Base-by-base conservation (phyloP, 768 basidiomycete species). In the Tulasnella calospora region DNA sequence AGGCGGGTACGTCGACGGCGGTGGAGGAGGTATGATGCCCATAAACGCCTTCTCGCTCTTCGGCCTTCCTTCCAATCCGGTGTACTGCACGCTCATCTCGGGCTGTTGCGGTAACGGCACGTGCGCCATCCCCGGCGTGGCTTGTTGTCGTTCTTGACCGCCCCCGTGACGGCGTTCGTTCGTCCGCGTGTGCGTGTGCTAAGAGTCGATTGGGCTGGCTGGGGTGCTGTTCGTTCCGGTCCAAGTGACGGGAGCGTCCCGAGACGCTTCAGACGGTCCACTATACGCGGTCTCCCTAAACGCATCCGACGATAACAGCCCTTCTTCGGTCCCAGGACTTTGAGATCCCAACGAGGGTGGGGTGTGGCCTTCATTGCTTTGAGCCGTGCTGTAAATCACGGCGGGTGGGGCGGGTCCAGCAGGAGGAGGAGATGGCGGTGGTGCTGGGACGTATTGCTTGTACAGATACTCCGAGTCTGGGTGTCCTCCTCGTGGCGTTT, bases 381-480 rank as follows among this genome's bases (percentile, higher is more conserved):
- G 71, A 4, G 73, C 47, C 15, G 73, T 55, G 23, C 73, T 44
- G 73, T 74, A 46, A n/a, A 75, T 75, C 74, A 47, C n/a, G 17
- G 74, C 74, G 17, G 44, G 3, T 27, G 30, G 9, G 21, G 44
- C 23, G 44, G 46, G 9, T 27, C 13, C 74, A 13, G 27, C 30
- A 5, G 21, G 55, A 9, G 21, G 55, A 12, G 10, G 61, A n/a
- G n/a, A n/a, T n/a, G n/a, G n/a, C 12, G 10, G 55, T 13, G 55
- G 55, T 8, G 47, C 12, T 44, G 41, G 41, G 15, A 33, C 47
- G 47, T 74, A 74, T 46, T 44, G 73, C 41, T 74, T 74, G 73
- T 74, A 74, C 47, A 74, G 19, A 30, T 74, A 74, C 30, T 74
- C 73, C 19, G 73, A 74, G 10, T 35, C 27, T 10, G 73, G 73